phyloP scores from a whole-genome alignment of 257 asterid species.

The Forsythia viridissima region DNA sequence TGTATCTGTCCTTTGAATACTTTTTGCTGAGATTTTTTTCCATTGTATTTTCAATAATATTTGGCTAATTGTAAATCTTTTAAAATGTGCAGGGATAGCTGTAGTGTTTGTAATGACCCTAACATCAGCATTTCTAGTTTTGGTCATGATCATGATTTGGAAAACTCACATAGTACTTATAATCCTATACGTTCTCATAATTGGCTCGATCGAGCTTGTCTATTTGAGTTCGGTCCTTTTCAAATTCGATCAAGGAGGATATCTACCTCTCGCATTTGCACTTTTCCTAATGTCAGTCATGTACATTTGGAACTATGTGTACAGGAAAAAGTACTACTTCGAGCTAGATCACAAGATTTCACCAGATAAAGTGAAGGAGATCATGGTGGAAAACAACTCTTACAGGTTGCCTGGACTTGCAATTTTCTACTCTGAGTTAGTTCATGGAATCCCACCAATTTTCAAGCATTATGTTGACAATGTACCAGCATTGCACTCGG shows the following conservation, averaged over 20 bases:
- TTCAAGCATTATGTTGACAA: constrained; percentile 42
- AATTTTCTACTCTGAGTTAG: constrained; percentile 43
- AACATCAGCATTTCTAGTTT: constrained; percentile 34
- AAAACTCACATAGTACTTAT: constrained; percentile 37
- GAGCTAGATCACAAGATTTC: constrained; percentile 42
- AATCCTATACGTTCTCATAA: constrained; percentile 19
- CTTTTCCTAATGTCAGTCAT: constrained; percentile 34
- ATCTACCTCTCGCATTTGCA: constrained; percentile 35
- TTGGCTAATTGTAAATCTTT: not conserved
- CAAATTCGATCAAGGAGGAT: constrained; percentile 39
- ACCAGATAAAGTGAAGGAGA: constrained; percentile 26
- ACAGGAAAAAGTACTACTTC: constrained; percentile 31
- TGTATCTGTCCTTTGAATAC: not conserved
- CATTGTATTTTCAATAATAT: not conserved
- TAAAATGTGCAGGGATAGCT: constrained; percentile 36
- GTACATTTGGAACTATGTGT: constrained; percentile 37
- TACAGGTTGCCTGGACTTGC: constrained; percentile 39
- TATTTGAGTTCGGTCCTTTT: constrained; percentile 40
- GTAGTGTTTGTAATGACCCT: constrained; percentile 44
- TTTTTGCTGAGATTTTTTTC: not conserved
- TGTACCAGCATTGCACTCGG: constrained; percentile 40
- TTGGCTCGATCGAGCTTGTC: constrained; percentile 33
- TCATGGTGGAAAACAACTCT: not conserved
- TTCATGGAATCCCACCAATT: constrained; percentile 49
- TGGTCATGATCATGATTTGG: constrained; percentile 49